Evolutionary conservation across 2,329 filamentous ascomycete genomes (phyloP).

Genomic region (Penicillium sp.): DNA sequence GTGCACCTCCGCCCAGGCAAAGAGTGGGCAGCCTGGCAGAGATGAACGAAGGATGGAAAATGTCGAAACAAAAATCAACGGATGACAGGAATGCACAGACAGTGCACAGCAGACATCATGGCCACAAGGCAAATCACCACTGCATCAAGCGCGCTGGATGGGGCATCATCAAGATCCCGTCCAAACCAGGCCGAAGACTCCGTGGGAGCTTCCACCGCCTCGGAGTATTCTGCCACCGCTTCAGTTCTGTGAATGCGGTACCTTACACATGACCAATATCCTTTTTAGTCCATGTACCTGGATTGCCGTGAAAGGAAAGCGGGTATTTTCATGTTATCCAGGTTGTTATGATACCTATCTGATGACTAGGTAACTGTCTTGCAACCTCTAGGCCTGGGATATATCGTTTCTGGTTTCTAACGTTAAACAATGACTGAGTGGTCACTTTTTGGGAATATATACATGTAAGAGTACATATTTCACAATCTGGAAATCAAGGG

Average conservation of each 20-base stretch:
- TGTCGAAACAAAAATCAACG: conserved; percentile 7
- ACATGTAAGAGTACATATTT: no score
- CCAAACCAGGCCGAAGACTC: background rate
- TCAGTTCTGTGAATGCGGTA: background rate
- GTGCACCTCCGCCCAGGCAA: conserved; percentile 9
- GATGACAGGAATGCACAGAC: conserved; percentile 3
- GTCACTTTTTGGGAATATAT: no score
- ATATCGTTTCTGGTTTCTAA: no score
- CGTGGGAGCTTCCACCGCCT: background rate
- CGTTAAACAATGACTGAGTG: no score
- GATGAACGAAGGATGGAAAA: no score
- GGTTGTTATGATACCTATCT: no score
- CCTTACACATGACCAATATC: conserved; percentile 9
- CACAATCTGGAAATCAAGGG: no score
- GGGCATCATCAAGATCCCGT: background rate
- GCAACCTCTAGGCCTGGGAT: no score
- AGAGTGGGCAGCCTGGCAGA: conserved; percentile 9
- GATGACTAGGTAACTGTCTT: no score
- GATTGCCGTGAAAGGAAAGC: no score
- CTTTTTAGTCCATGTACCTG: background rate
- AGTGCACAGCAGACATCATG: conserved; percentile 15
- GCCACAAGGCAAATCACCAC: conserved; percentile 9
- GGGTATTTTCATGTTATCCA: no score
- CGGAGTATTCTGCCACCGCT: conserved; percentile 14
- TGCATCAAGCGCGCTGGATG: conserved; percentile 7